A percentile compares a stretch with the other conserved stretches of the same genome.
These are phyloP conservation scores for Aspergillus tanneri DNA, from an alignment of 2,329 filamentous ascomycete genomes.

Conservation along the genomic window DNA sequence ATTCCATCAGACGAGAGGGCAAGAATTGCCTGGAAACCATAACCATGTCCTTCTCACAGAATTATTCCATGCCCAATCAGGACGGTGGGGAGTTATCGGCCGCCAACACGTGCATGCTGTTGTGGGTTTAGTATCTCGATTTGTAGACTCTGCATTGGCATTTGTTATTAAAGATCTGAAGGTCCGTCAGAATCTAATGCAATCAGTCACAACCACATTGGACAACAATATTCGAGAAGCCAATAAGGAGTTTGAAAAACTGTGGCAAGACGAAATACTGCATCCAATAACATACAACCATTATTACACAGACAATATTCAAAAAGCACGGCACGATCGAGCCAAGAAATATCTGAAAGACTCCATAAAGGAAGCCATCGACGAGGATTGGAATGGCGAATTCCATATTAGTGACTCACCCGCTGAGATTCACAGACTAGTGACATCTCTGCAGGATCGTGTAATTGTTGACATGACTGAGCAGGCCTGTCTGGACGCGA, in stretches of 20 bases:
- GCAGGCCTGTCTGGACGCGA: conserved; percentile 22
- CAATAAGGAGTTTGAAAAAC: conserved; percentile 9
- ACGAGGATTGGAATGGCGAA: conserved; percentile 9
- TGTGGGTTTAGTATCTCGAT: conserved; percentile 8
- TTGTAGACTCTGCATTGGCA: conserved; percentile 6
- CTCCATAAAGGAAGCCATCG: conserved; percentile 7
- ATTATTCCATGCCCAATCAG: conserved; percentile 30
- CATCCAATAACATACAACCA: conserved; percentile 35
- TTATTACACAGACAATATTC: conserved; percentile 35
- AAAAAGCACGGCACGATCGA: conserved; percentile 18
- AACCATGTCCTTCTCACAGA: conserved; percentile 26
- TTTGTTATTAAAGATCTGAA: conserved; percentile 10
- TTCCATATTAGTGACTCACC: conserved; percentile 10
- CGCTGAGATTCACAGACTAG: conserved; percentile 3
- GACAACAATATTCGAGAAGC: conserved; percentile 12
- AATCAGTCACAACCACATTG: conserved; percentile 1
- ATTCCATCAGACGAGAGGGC: conserved; percentile 24
- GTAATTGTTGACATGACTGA: conserved; percentile 21
- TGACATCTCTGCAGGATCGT: conserved; percentile 10
- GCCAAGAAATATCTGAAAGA: neutral
- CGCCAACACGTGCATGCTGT: conserved; percentile 14
- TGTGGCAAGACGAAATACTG: conserved; percentile 19
- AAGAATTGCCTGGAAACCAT: conserved; percentile 31
- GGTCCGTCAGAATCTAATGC: conserved; percentile 4
- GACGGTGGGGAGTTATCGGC: conserved; percentile 22